These are phyloP conservation scores for Smittium mucronatum DNA, from an alignment of 371 early-diverging fungal species.

Conservation along the genomic window DNA sequence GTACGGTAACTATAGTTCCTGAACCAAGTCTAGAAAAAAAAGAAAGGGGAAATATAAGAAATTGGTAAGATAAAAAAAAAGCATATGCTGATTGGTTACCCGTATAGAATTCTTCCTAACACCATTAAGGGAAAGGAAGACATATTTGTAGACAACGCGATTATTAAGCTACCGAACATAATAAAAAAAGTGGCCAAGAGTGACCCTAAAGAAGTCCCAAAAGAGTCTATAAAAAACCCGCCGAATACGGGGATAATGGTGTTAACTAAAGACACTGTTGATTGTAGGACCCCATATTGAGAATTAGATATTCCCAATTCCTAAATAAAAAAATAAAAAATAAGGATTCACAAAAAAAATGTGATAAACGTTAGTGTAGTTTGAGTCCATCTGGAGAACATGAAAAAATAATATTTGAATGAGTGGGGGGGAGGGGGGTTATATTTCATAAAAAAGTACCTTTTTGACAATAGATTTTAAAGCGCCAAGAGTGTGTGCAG, in stretches of 20 bases:
- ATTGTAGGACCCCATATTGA: slow-evolving; percentile 56
- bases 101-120: slow-evolving; percentile 49
- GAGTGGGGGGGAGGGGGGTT: background rate
- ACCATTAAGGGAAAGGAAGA: slow-evolving; percentile 46
- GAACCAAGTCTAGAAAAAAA: slow-evolving; percentile 37
- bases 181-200: slow-evolving; percentile 48
- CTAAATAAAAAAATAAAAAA: slow-evolving; percentile 34
- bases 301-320: slow-evolving; percentile 51
- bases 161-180: slow-evolving; percentile 43
- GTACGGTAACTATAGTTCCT: slow-evolving; percentile 52
- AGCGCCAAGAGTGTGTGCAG: slow-evolving; percentile 56
- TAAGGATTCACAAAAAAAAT: background rate
- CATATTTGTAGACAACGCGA: slow-evolving; percentile 43
- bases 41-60: background rate
- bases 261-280: slow-evolving; percentile 54
- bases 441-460: slow-evolving; percentile 25
- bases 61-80: background rate
- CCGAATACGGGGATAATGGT: slow-evolving; percentile 53
- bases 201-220: slow-evolving; percentile 51
- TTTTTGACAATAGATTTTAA: slow-evolving; percentile 51
- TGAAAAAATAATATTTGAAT: background rate
- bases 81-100: slow-evolving; percentile 16
- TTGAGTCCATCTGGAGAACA: background rate
- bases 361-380: background rate
- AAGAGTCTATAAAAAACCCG: slow-evolving; percentile 57